These are phyloP conservation scores for Chenopodium berlandieri DNA, from an alignment of 148 eudicot species.

Conservation along the genomic window DNA sequence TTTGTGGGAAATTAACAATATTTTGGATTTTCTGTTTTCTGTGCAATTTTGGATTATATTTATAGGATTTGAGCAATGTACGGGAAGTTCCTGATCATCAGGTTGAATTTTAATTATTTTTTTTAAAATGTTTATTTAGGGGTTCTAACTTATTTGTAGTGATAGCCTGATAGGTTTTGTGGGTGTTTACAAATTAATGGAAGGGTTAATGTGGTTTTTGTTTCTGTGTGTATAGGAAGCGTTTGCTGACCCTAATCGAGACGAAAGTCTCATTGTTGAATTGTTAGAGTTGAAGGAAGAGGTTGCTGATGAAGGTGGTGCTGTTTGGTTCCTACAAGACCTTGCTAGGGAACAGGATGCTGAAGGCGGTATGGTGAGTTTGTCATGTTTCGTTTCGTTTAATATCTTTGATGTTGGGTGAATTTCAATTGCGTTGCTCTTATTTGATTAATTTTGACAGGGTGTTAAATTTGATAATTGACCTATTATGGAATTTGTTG, in stretches of 20 bases:
- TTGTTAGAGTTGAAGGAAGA: slow-evolving; percentile 70
- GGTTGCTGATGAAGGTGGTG: slow-evolving; percentile 78
- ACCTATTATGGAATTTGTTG: not conserved
- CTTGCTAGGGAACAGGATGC: slow-evolving; percentile 89
- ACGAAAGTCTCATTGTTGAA: slow-evolving; percentile 82
- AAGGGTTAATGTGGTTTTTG: not conserved
- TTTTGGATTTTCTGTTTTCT: slow-evolving; percentile 1
- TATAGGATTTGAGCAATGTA: slow-evolving; percentile 76
- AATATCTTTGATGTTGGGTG: slow-evolving; percentile 2
- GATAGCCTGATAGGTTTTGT: not conserved
- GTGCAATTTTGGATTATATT: not conserved
- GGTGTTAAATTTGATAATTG: not conserved
- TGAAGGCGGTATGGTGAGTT: slow-evolving; percentile 58
- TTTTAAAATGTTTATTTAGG: no score
- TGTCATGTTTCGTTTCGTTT: slow-evolving; percentile 1
- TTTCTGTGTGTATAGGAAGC: slow-evolving; percentile 46
- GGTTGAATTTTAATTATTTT: slow-evolving; percentile 34
- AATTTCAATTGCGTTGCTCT: not conserved
- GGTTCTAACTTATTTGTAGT: slow-evolving; percentile 4
- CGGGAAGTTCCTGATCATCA: slow-evolving; percentile 88
- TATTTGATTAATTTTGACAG: not conserved
- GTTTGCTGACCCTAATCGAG: slow-evolving; percentile 68
- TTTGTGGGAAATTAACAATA: slow-evolving; percentile 13
- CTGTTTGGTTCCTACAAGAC: slow-evolving; percentile 93
- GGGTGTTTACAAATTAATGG: not conserved